Evolutionary conservation across 177 flowering plant genomes (phyloP).

Genomic region (Vitis hybrid): DNA sequence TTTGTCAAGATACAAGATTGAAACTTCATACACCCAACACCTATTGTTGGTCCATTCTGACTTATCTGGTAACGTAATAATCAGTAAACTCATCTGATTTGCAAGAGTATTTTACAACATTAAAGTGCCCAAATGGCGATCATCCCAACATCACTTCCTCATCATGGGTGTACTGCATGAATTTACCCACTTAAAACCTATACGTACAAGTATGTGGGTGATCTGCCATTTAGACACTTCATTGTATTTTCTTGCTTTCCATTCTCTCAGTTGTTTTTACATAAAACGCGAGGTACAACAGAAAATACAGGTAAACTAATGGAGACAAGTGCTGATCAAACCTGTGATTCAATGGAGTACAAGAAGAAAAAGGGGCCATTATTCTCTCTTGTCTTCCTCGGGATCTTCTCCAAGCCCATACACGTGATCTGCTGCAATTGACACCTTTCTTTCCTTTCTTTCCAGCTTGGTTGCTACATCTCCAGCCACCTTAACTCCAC

Average conservation of each 20-base stretch:
- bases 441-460: conserved; percentile 44
- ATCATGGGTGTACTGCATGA: not conserved
- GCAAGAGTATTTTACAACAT: not conserved
- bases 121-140: not conserved
- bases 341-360: not conserved
- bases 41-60: not conserved
- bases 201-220: not conserved
- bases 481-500: conserved; percentile 24
- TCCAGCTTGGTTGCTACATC: conserved; percentile 34
- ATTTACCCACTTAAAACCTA: not conserved
- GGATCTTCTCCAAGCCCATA: conserved; percentile 52
- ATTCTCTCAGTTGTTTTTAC: not conserved
- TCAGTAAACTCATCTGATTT: not conserved
- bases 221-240: not conserved
- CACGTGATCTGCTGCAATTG: conserved; percentile 40
- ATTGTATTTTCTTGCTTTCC: not conserved
- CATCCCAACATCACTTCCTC: not conserved
- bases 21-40: not conserved
- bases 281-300: not conserved
- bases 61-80: not conserved
- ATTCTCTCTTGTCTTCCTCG: conserved; percentile 64
- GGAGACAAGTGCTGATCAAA: not conserved
- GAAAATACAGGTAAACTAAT: not conserved
- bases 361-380: not conserved
- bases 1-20: not conserved